Evolutionary conservation across 1,284 basidiomycete genomes (phyloP), one percentile per base, ranked within the genome.

Genomic region (Mycosarcoma mackinlayi): DNA sequence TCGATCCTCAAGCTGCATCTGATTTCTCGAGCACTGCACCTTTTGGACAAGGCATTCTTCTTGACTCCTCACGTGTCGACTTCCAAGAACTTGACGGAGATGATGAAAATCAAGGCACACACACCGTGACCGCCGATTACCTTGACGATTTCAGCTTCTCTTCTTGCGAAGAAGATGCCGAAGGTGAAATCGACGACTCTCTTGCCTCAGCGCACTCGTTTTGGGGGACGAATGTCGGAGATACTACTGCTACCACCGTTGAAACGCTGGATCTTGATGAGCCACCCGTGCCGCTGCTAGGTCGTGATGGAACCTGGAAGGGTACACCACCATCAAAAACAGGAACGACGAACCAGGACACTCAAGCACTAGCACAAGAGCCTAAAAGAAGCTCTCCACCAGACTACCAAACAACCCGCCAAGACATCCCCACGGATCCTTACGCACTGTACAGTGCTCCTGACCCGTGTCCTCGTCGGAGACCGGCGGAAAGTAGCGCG

Each of bases 161-260:
- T 19, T 59, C 66, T 0, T 62, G 57, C 48, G 60, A 58, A 24
- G 66, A 63, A 41, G 66, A 59, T 24, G 66, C 60, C 6, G 59
- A 69, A 18, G 66, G 60, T 19, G 66, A 69, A 47, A 37, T 25
- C 1, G 66, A 69, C 40, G 38, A 63, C 2, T 57, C 50, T 21
- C 51, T 40, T 18, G 11, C 38, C 3, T 54, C 46, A 4, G 40
- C 45, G n/a, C 38, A 39, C 24, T 61, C 64, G 2, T 57, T 63
- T 25, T 68, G 65, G 65, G 37, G 30, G 39, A 37, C 30, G 2
- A 5, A 44, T 6, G 28, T 44, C 8, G 52, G 41, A 8, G 57
- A 66, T 23, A 56, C 63, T 7, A 56, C 42, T 35, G 48, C 23
- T 2, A 45, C 42, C 33, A 62, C 59, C 4, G 47, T 38, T 4